These are phyloP conservation scores for Colletotrichum falcatum DNA, from an alignment of 2,329 filamentous ascomycete genomes.

Conservation along the genomic window DNA sequence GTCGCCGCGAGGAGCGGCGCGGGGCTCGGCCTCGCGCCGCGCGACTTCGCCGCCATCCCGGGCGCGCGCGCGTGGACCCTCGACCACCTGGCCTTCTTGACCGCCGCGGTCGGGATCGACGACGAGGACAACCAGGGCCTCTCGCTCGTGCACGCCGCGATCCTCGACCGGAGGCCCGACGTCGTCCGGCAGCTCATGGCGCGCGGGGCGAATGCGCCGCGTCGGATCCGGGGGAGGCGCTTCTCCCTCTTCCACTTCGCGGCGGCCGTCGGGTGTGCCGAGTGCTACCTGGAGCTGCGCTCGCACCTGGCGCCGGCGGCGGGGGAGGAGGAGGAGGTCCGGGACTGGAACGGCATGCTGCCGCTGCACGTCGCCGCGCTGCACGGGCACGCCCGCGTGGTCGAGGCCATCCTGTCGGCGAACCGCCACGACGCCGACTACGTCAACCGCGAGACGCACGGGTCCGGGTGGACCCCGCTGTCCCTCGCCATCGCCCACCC, in stretches of 20 bases:
- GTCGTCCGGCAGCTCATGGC: background rate
- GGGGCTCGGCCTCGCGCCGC: background rate
- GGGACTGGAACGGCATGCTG: constrained; percentile 1
- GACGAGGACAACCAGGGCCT: constrained; percentile 1
- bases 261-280: background rate
- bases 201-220: background rate
- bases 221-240: background rate
- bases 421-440: background rate
- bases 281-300: background rate
- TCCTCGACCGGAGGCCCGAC: constrained; percentile 3
- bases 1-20: background rate
- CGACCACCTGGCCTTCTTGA: background rate
- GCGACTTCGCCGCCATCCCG: background rate
- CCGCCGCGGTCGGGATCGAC: background rate
- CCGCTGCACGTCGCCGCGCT: constrained; percentile 8
- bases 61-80: background rate
- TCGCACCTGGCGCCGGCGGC: background rate
- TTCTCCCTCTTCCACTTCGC: constrained; percentile 9
- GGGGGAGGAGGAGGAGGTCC: constrained; percentile 7
- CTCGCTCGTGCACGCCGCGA: constrained; percentile 1
- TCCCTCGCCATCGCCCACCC: background rate
- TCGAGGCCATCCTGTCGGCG: background rate
- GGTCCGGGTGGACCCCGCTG: background rate
- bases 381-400: background rate
- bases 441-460: background rate